Conservation (phyloP, 345 rosid genomes). For the Salix viminalis region DNA sequence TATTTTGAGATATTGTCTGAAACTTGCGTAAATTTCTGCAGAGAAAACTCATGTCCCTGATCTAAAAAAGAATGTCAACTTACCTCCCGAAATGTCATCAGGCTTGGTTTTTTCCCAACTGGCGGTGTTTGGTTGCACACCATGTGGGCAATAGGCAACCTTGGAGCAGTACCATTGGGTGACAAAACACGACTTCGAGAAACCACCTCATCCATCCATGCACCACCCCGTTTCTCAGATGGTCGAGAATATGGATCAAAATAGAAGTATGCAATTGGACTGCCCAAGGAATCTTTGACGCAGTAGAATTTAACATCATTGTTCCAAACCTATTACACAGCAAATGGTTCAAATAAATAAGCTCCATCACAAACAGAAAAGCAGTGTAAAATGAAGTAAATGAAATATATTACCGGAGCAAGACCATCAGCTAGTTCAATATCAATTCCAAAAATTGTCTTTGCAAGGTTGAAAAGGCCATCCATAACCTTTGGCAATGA, state of each 20-base stretch:
- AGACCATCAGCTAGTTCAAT: slow-evolving; percentile 80
- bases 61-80: slow-evolving; percentile 1
- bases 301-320: slow-evolving; percentile 72
- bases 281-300: slow-evolving; percentile 75
- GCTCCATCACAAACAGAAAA: background rate
- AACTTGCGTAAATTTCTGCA: background rate
- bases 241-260: slow-evolving; percentile 98
- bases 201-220: slow-evolving; percentile 93
- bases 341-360: slow-evolving; percentile 15
- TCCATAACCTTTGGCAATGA: slow-evolving; percentile 85
- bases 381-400: slow-evolving; percentile 4
- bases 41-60: background rate
- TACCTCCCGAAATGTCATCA: slow-evolving; percentile 95
- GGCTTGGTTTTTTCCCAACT: slow-evolving; percentile 85
- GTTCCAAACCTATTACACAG: slow-evolving; percentile 74
- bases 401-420: slow-evolving; percentile 59
- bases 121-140: slow-evolving; percentile 97
- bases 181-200: slow-evolving; percentile 70
- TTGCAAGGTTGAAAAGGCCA: slow-evolving; percentile 75
- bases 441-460: slow-evolving; percentile 64
- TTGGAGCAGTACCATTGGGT: slow-evolving; percentile 38
- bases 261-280: slow-evolving; percentile 79
- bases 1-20: background rate
- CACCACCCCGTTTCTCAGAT: slow-evolving; percentile 80
- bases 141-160: slow-evolving; percentile 88